Conservation (phyloP, 768 basidiomycete genomes). For the Pulveroboletus ravenelii region DNA sequence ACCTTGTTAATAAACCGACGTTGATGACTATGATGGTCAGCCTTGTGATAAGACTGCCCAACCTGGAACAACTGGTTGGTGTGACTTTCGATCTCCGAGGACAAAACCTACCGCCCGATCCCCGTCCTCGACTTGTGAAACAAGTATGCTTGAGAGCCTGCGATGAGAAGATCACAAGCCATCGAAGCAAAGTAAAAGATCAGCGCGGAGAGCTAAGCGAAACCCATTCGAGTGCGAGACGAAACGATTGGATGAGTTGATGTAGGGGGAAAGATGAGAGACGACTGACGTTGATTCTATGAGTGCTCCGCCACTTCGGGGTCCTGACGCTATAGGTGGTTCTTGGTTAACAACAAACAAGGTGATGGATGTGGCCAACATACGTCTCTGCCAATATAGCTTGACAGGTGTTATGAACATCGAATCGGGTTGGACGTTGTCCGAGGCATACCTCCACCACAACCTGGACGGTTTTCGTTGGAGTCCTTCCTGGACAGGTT, state of each 20-base stretch:
- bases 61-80: slow-evolving; percentile 10
- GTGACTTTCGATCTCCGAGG: neutral
- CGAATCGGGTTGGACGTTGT: neutral
- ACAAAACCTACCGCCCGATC: slow-evolving; percentile 24
- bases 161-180: slow-evolving; percentile 32
- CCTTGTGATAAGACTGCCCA: slow-evolving; percentile 31
- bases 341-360: neutral
- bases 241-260: neutral
- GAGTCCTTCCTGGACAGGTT: neutral
- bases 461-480: slow-evolving; percentile 14
- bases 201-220: slow-evolving; percentile 26
- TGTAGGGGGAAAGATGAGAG: neutral
- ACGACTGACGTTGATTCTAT: slow-evolving; percentile 28
- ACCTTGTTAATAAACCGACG: slow-evolving; percentile 35
- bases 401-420: slow-evolving; percentile 9
- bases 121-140: slow-evolving; percentile 29
- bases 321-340: slow-evolving; percentile 18
- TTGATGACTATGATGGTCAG: slow-evolving; percentile 33
- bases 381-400: slow-evolving; percentile 34
- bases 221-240: neutral
- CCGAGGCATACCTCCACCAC: slow-evolving; percentile 24
- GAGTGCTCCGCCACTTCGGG: slow-evolving; percentile 32
- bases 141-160: slow-evolving; percentile 31
- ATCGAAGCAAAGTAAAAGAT: slow-evolving; percentile 32
- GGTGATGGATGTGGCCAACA: neutral